Conservation (phyloP, 2,329 filamentous ascomycete genomes). For the Colletotrichum ledebouriae region DNA sequence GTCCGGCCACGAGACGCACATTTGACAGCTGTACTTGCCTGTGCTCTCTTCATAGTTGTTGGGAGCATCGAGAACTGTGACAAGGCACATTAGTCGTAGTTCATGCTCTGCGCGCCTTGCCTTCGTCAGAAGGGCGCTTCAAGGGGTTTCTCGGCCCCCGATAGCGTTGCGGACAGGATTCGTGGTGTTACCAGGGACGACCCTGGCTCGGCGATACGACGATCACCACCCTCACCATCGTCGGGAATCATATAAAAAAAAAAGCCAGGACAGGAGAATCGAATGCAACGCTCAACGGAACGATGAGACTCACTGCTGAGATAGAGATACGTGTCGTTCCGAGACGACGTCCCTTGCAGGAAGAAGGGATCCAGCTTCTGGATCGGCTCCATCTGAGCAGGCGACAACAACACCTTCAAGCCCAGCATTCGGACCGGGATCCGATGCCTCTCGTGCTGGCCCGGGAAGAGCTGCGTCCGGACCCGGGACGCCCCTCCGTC, state of each 20-base stretch:
- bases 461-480: conserved; percentile 54
- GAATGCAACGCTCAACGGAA: background rate
- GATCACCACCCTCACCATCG: conserved; percentile 1
- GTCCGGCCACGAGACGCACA: conserved; percentile 66
- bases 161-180: background rate
- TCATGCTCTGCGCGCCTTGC: background rate
- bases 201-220: conserved; percentile 3
- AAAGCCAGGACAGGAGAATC: background rate
- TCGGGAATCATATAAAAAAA: background rate
- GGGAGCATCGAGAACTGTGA: conserved; percentile 62
- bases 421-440: conserved; percentile 65
- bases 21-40: conserved; percentile 58
- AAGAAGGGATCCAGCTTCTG: conserved; percentile 66
- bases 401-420: conserved; percentile 56
- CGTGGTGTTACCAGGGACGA: background rate
- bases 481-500: conserved; percentile 63
- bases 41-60: conserved; percentile 53
- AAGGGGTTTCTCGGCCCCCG: background rate
- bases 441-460: conserved; percentile 50
- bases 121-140: background rate
- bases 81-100: conserved; percentile 1
- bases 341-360: conserved; percentile 66
- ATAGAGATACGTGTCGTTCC: conserved; percentile 65
- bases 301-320: conserved; percentile 59
- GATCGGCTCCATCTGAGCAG: conserved; percentile 57